Conservation (phyloP, 2,329 filamentous ascomycete genomes). For the Aspergillus aculeatus region DNA sequence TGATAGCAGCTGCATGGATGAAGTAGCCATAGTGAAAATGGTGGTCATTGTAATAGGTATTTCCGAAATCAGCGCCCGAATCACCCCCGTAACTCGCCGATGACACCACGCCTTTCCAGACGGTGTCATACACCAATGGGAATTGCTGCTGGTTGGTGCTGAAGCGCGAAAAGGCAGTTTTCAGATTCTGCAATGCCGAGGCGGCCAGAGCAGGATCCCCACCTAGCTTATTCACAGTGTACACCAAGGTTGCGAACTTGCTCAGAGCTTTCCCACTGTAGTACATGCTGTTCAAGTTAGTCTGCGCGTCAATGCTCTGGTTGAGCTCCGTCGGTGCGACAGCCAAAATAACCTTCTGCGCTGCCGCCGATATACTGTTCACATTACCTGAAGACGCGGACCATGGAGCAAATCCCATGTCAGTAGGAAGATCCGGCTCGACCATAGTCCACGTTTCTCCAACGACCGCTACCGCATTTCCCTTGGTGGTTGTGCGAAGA, state of each 20-base stretch:
- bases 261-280: conserved; percentile 83
- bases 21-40: conserved; percentile 77
- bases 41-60: conserved; percentile 70
- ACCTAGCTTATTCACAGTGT: conserved; percentile 64
- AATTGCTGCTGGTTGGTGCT: conserved; percentile 65
- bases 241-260: conserved; percentile 71
- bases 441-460: conserved; percentile 75
- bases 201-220: conserved; percentile 58
- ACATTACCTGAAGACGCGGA: conserved; percentile 49
- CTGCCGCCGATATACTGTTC: conserved; percentile 44
- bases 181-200: conserved; percentile 60
- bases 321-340: conserved; percentile 71
- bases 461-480: conserved; percentile 68
- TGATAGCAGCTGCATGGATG: conserved; percentile 79
- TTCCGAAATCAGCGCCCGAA: conserved; percentile 78
- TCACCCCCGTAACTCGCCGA: conserved; percentile 70
- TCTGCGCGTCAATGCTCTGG: conserved; percentile 71
- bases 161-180: conserved; percentile 66
- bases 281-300: conserved; percentile 83
- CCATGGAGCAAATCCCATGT: conserved; percentile 80
- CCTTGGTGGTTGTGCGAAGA: conserved; percentile 82
- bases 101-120: conserved; percentile 80
- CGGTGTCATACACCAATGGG: conserved; percentile 55
- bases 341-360: conserved; percentile 59
- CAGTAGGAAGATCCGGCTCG: conserved; percentile 68